A percentile compares a stretch with the other conserved stretches of the same genome.
Conservation (phyloP, 164 flowering plant genomes). For the Chloranthus sessilifolius region DNA sequence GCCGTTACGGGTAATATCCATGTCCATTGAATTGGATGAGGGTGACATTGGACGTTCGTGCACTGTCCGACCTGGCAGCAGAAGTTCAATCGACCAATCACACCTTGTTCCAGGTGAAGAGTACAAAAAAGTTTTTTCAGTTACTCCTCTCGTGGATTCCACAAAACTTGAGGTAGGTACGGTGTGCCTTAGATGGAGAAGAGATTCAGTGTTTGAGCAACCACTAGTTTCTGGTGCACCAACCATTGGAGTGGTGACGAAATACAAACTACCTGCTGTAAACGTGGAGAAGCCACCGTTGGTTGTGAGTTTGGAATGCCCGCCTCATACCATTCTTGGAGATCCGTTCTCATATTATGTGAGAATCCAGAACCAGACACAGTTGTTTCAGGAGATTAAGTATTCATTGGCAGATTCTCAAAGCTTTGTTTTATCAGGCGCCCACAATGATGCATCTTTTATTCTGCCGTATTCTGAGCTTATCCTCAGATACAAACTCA, state of each 20-base stretch:
- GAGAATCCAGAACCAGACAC: constrained; percentile 62
- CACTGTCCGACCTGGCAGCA: constrained; percentile 25
- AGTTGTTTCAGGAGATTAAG: constrained; percentile 76
- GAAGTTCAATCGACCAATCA: constrained; percentile 25
- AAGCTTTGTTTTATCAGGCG: constrained; percentile 71
- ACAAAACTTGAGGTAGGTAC: constrained; percentile 47
- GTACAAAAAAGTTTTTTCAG: constrained; percentile 66
- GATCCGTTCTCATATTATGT: constrained; percentile 70
- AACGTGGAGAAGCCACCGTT: constrained; percentile 65
- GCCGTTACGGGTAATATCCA: constrained; percentile 54
- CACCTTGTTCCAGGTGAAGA: constrained; percentile 76
- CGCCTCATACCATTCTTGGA: constrained; percentile 81
- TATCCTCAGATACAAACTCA: constrained; percentile 58
- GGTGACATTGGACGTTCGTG: constrained; percentile 27
- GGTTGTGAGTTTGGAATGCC: constrained; percentile 67
- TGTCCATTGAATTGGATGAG: constrained; percentile 51
- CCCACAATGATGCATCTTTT: constrained; percentile 57
- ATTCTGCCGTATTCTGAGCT: constrained; percentile 73
- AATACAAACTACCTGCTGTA: constrained; percentile 62
- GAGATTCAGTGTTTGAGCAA: constrained; percentile 28
- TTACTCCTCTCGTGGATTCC: constrained; percentile 39
- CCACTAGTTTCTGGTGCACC: constrained; percentile 9
- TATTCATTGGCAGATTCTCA: constrained; percentile 70
- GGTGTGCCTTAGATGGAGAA: constrained; percentile 61
- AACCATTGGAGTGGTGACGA: constrained; percentile 40